A percentile compares a stretch with the other conserved stretches of the same genome.
Evolutionary conservation across 2,329 filamentous ascomycete species (phyloP).

Genomic region (Davidsoniella virescens): DNA sequence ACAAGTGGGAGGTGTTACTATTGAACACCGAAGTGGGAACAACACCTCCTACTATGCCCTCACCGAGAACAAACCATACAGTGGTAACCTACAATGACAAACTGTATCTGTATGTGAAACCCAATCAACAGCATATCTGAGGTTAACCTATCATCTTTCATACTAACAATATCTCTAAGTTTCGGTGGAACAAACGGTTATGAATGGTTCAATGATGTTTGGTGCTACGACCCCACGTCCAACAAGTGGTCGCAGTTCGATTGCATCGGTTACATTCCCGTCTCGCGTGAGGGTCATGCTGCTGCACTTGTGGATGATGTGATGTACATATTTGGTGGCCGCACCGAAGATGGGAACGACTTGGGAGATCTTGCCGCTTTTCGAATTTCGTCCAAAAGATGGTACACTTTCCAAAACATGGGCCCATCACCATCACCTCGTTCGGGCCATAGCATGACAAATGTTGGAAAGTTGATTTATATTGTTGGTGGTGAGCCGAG

Average conservation of each 20-base stretch:
- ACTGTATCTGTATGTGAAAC: conserved; percentile 62
- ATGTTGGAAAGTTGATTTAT: conserved; percentile 80
- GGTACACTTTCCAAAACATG: conserved; percentile 99
- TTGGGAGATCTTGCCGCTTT: conserved; percentile 81
- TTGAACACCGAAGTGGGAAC: conserved; percentile 23
- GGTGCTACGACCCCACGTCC: conserved; percentile 73
- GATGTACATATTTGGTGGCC: conserved; percentile 97
- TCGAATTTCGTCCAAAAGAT: conserved; percentile 59
- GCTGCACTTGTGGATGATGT: conserved; percentile 89
- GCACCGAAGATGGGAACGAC: conserved; percentile 84
- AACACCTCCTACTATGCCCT: conserved; percentile 45
- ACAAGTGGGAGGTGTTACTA: conserved; percentile 83
- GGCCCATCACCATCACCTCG: conserved; percentile 83
- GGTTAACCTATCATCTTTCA: not conserved
- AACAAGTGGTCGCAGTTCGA: conserved; percentile 82
- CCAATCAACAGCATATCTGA: not conserved
- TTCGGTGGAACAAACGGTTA: conserved; percentile 95
- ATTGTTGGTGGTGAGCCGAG: conserved; percentile 91
- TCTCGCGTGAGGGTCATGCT: conserved; percentile 84
- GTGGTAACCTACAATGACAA: conserved; percentile 85
- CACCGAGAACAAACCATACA: conserved; percentile 86
- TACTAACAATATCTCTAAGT: conserved; percentile 26
- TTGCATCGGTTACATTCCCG: conserved; percentile 94
- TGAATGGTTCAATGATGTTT: conserved; percentile 98
- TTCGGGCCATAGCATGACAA: conserved; percentile 95